These are phyloP conservation scores for Claviceps arundinis DNA, from an alignment of 2,329 filamentous ascomycete genomes.

Conservation along the genomic window DNA sequence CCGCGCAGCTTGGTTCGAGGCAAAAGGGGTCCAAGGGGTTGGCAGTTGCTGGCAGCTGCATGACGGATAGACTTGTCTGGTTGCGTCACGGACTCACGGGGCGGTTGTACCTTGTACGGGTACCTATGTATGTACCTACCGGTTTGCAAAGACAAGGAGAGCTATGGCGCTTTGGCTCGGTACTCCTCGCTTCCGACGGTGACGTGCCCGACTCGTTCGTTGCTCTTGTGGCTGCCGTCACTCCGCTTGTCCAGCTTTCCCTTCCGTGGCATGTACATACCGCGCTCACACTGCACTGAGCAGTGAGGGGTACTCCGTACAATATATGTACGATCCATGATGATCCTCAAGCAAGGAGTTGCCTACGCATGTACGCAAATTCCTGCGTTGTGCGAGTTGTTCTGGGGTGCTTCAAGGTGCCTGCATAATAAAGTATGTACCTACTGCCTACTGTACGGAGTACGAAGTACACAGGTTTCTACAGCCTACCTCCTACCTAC, in stretches of 20 bases:
- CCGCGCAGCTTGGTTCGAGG: too few relatives aligned
- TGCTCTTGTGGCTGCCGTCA: background rate
- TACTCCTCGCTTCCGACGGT: slow-evolving; percentile 1
- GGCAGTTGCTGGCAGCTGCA: background rate
- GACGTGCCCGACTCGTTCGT: background rate
- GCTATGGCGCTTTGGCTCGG: background rate
- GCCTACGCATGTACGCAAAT: too few relatives aligned
- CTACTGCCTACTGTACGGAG: too few relatives aligned
- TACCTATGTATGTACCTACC: background rate
- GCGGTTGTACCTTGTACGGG: background rate
- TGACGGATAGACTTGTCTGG: background rate
- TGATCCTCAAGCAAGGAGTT: too few relatives aligned
- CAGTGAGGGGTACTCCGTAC: too few relatives aligned
- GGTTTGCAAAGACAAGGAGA: background rate
- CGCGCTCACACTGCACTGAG: too few relatives aligned
- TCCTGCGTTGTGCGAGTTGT: too few relatives aligned
- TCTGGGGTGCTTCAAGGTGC: too few relatives aligned
- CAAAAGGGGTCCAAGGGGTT: background rate
- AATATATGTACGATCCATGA: too few relatives aligned
- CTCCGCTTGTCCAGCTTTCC: background rate
- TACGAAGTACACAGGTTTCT: too few relatives aligned
- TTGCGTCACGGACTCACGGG: background rate
- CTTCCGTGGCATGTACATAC: background rate
- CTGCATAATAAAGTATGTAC: too few relatives aligned
- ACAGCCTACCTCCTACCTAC: too few relatives aligned